Percentiles rank a stretch among this genome's conserved stretches.
phyloP scores from a whole-genome alignment of 371 early-diverging fungal genomes.

The Blakeslea trispora region DNA sequence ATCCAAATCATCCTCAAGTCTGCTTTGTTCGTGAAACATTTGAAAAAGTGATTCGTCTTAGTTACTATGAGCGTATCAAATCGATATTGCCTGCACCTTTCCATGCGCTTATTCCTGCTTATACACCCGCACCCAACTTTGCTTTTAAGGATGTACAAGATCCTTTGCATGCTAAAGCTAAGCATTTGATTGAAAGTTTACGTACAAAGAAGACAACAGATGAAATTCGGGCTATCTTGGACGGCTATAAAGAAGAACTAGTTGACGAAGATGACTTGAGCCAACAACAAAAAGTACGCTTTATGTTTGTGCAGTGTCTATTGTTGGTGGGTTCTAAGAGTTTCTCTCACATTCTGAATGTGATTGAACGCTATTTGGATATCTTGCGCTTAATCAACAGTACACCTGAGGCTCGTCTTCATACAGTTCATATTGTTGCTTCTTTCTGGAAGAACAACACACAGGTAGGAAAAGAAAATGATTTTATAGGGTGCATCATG shows the following conservation, averaged over 20 bases:
- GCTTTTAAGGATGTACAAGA: conserved; percentile 57
- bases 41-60: conserved; percentile 74
- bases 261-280: conserved; percentile 30
- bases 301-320: conserved; percentile 80
- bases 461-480: conserved; percentile 42
- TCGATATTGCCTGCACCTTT: conserved; percentile 73
- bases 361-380: conserved; percentile 80
- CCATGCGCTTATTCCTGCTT: conserved; percentile 58
- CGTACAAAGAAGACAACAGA: conserved; percentile 67
- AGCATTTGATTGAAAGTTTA: conserved; percentile 58
- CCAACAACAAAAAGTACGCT: conserved; percentile 55
- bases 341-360: conserved; percentile 90
- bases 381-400: conserved; percentile 66
- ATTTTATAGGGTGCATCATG: not conserved
- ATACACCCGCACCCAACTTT: conserved; percentile 71
- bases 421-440: conserved; percentile 76
- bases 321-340: conserved; percentile 88
- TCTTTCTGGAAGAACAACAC: conserved; percentile 85
- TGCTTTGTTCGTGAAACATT: conserved; percentile 83
- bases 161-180: conserved; percentile 60
- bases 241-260: conserved; percentile 45
- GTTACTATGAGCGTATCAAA: conserved; percentile 89
- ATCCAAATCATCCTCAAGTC: conserved; percentile 49
- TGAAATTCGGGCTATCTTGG: conserved; percentile 56
- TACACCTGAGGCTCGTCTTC: conserved; percentile 59